Evolutionary conservation across 1,284 basidiomycete species (phyloP), one percentile per base, ranked within the genome.

Genomic region (Omphalotus olearius): DNA sequence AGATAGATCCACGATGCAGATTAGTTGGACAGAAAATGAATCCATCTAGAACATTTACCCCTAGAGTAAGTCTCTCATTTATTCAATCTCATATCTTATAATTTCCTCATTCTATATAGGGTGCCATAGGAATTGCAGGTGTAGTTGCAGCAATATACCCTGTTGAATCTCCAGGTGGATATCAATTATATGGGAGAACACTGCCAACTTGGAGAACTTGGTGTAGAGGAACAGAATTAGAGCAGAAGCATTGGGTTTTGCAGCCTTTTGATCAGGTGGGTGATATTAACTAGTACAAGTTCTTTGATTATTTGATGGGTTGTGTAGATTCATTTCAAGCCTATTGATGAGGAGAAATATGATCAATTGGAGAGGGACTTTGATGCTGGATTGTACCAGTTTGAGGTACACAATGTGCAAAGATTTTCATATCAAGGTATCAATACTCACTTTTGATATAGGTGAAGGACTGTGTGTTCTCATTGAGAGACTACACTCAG

Each of bases 21-120:
- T 61, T 84, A 0, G 73, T 79, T 3, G 80, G 78, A 0, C 81
- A 83, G 54, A 83, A 84, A 60, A 82, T 83, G 79, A 83, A 83
- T 52, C 81, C 81, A 0, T 82, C 82, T 0, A 67, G 81, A 14
- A 83, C 79, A 1, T 80, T 70, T 49, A 83, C 82, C 0, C 80
- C 82, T 11, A 70, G 78, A 25, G 80, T 81, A 59, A 50, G 72
- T 60, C 35, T 23, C 5, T 23, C 23, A 23, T 11, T 10, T 20
- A 2, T 11, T 7, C 6, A 9, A 26, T 20, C 7, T 4, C 25
- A 28, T 16, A 20, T 13, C 1, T 43, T 4, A 26, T 13, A 23
- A 5, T 3, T 3, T 5, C 16, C 10, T 26, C 1, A 20, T 47
- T 16, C n/a, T 35, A 28, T 9, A 1, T 54, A 83, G 80, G 82